These are phyloP conservation scores for Cerrena zonata DNA, from an alignment of 1,284 basidiomycete species.

Conservation along the genomic window DNA sequence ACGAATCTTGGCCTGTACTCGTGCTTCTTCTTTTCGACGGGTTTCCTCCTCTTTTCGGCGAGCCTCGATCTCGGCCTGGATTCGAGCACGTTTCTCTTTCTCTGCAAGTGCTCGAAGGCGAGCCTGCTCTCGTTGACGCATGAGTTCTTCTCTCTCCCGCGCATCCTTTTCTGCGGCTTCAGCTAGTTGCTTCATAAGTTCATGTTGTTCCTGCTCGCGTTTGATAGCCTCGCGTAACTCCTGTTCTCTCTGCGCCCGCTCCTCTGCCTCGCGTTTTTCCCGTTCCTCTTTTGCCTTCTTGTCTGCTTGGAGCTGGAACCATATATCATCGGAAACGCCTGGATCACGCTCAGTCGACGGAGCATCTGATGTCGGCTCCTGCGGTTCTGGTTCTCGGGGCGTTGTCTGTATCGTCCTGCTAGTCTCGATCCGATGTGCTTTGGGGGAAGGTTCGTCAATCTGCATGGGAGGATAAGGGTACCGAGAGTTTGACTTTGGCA, in stretches of 20 bases:
- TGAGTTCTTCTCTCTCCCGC: slow-evolving; percentile 21
- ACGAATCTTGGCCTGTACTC: slow-evolving; percentile 39
- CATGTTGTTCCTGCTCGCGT: slow-evolving; percentile 17
- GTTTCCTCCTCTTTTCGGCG: slow-evolving; percentile 31
- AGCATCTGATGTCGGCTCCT: background rate
- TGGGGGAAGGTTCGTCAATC: slow-evolving; percentile 7
- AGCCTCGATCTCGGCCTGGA: slow-evolving; percentile 22
- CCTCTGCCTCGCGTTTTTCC: slow-evolving; percentile 10
- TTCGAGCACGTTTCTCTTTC: slow-evolving; percentile 19
- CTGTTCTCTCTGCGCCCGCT: slow-evolving; percentile 13
- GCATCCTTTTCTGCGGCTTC: slow-evolving; percentile 15
- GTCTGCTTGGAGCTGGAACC: slow-evolving; percentile 39
- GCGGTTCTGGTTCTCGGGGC: background rate
- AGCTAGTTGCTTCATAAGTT: slow-evolving; percentile 19
- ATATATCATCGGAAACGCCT: slow-evolving; percentile 40
- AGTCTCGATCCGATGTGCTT: background rate
- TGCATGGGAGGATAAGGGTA: background rate
- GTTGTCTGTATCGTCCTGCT: background rate
- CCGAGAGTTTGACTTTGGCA: slow-evolving; percentile 6
- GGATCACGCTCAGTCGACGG: slow-evolving; percentile 30
- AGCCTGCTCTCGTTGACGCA: slow-evolving; percentile 22
- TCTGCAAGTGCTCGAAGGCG: slow-evolving; percentile 22
- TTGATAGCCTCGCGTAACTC: slow-evolving; percentile 9
- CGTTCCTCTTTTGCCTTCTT: slow-evolving; percentile 26
- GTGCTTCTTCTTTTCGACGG: slow-evolving; percentile 27